Conservation (phyloP, 768 basidiomycete species). For the Tephrocybe sp. region DNA sequence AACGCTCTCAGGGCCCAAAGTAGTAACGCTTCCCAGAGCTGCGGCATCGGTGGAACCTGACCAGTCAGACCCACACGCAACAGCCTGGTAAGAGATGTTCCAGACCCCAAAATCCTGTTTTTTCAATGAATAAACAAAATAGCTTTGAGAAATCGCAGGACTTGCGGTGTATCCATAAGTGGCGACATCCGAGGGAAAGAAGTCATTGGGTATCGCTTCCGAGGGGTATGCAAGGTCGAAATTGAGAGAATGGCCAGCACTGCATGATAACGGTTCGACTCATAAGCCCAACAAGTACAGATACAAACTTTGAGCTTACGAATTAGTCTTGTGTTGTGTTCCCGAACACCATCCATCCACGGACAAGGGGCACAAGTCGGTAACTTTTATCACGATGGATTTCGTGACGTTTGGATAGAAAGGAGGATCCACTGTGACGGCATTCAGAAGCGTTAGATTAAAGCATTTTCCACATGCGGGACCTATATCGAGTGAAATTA, state of each 20-base stretch:
- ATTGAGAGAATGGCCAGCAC: slow-evolving; percentile 70
- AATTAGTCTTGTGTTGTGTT: slow-evolving; percentile 57
- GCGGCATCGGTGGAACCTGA: slow-evolving; percentile 54
- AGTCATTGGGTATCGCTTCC: slow-evolving; percentile 61
- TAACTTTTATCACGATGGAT: slow-evolving; percentile 73
- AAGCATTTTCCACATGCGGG: slow-evolving; percentile 81
- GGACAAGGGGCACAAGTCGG: slow-evolving; percentile 74
- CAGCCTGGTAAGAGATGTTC: slow-evolving; percentile 72
- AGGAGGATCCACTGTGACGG: slow-evolving; percentile 63
- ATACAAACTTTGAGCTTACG: slow-evolving; percentile 40
- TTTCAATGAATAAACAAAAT: background rate
- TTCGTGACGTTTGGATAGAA: slow-evolving; percentile 64
- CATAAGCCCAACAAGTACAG: background rate
- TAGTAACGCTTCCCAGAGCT: slow-evolving; percentile 68
- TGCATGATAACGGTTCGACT: slow-evolving; percentile 25
- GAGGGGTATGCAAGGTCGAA: slow-evolving; percentile 86
- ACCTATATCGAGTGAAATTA: slow-evolving; percentile 35
- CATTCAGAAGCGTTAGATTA: slow-evolving; percentile 70
- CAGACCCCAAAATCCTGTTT: slow-evolving; percentile 82
- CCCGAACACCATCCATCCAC: slow-evolving; percentile 70
- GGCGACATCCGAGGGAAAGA: slow-evolving; percentile 71
- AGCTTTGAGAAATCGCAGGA: background rate
- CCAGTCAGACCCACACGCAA: slow-evolving; percentile 67
- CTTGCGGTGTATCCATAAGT: slow-evolving; percentile 58
- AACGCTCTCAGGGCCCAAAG: slow-evolving; percentile 50